Evolutionary conservation across 2,329 filamentous ascomycete genomes (phyloP).

Genomic region (Alternaria hordeiaustralica): DNA sequence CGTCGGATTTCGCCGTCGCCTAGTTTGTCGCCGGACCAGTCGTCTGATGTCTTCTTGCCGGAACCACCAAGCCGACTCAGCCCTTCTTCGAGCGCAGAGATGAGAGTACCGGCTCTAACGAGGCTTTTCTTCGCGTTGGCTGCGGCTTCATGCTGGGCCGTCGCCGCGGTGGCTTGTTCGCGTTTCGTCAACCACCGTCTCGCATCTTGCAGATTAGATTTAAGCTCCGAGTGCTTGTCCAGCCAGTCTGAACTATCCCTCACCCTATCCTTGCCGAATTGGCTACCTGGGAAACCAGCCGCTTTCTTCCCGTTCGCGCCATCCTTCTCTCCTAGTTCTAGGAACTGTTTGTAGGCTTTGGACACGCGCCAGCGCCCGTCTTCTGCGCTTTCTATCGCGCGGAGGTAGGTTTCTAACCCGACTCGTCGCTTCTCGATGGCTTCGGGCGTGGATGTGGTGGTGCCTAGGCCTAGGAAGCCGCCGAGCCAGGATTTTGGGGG

Average conservation of each 20-base stretch:
- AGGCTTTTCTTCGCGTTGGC: constrained; percentile 77
- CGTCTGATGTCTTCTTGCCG: constrained; percentile 37
- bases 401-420: constrained; percentile 74
- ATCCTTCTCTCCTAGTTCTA: constrained; percentile 62
- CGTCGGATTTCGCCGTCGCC: constrained; percentile 78
- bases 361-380: constrained; percentile 79
- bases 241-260: constrained; percentile 68
- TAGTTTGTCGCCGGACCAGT: constrained; percentile 57
- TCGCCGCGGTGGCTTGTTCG: constrained; percentile 66
- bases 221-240: constrained; percentile 76
- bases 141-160: constrained; percentile 70
- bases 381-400: constrained; percentile 73
- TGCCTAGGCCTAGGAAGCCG: constrained; percentile 49
- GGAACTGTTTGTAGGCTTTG: constrained; percentile 73
- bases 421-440: constrained; percentile 73
- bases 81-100: constrained; percentile 70
- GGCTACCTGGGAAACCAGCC: constrained; percentile 39
- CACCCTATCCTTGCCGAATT: constrained; percentile 53
- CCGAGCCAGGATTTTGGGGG: constrained; percentile 80
- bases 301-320: constrained; percentile 25
- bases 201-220: constrained; percentile 72
- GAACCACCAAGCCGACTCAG: constrained; percentile 53
- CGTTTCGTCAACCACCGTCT: constrained; percentile 69
- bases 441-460: constrained; percentile 71
- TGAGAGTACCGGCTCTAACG: constrained; percentile 69